Percentiles rank a stretch among this genome's conserved stretches.
phyloP scores from a whole-genome alignment of 1,139 yeast species.

The Zhuliangozyma parablackwelliae region DNA sequence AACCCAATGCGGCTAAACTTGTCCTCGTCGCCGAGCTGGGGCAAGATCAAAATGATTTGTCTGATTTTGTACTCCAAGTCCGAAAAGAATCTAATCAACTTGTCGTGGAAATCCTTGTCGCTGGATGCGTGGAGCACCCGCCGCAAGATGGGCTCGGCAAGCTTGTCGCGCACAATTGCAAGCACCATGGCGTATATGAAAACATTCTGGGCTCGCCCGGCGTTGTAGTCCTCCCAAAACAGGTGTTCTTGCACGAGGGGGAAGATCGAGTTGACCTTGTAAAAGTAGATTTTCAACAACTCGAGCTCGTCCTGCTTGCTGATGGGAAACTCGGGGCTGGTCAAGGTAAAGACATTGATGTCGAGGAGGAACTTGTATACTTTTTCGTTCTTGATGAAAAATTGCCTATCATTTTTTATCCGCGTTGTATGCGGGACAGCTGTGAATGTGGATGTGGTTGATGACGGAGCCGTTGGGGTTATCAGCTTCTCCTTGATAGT shows the following conservation, averaged over 20 bases:
- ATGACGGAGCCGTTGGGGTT: too few species aligned
- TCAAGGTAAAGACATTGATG: slow-evolving; percentile 32
- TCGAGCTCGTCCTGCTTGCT: slow-evolving; percentile 16
- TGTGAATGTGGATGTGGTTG: slow-evolving; percentile 4
- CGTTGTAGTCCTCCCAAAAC: slow-evolving; percentile 27
- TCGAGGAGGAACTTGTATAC: slow-evolving; percentile 18
- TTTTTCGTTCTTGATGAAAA: slow-evolving; percentile 11
- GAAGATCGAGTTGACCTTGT: slow-evolving; percentile 29
- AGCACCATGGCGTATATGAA: slow-evolving; percentile 27
- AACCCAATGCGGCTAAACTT: slow-evolving; percentile 26
- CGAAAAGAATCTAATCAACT: slow-evolving; percentile 15
- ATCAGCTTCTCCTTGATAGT: slow-evolving; percentile 10
- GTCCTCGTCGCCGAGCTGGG: slow-evolving; percentile 37
- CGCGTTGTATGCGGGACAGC: too few species aligned
- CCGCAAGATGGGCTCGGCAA: slow-evolving; percentile 24
- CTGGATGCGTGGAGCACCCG: slow-evolving; percentile 10
- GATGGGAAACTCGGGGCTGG: slow-evolving; percentile 21
- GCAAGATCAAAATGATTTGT: slow-evolving; percentile 21
- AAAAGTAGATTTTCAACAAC: slow-evolving; percentile 26
- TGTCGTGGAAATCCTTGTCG: slow-evolving; percentile 9
- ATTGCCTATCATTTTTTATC: background rate
- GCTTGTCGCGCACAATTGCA: slow-evolving; percentile 22
- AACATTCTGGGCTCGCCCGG: slow-evolving; percentile 19
- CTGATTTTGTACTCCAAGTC: slow-evolving; percentile 32
- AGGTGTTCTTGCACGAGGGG: slow-evolving; percentile 25